Evolutionary conservation across 228 moss, liverwort and hornwort species (phyloP), one percentile per base, ranked within the genome.

Genomic region (Sphagnum magellanicum): DNA sequence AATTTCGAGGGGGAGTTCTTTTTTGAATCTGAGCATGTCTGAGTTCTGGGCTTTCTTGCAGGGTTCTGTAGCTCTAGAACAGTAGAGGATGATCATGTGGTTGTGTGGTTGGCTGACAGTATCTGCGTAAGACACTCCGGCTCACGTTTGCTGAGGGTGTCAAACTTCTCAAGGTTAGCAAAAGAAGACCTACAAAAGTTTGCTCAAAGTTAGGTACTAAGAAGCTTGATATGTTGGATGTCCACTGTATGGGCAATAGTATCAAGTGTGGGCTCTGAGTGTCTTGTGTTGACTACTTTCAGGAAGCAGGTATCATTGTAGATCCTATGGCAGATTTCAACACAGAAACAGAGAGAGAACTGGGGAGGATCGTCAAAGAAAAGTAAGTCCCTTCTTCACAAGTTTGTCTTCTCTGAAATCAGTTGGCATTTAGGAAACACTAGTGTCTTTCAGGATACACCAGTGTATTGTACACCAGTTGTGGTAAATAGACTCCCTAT

Each of bases 61-160:
- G 32, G 32, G 32, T 3, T 32, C 32, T 32, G 32, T 32, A 32
- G 32, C 32, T 32, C 32, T 32, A 3, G 32, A 32, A 32, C 1
- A 32, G 32, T 32, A 32, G 32, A 32, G 32, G 32, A 32, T 32
- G 32, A 32, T 32, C 3, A 32, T 32, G 32, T 32, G 32, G 16
- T 16, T 63, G 47, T 16, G 15, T 67, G 51, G 50, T 6, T 52
- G 63, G 52, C 7, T 68, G 77, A 60, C 89, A 97, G 91, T 97
- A 93, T 76, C 60, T 76, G 76, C 71, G 88, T 61, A 70, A 81
- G 66, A 90, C 91, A 48, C 70, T 97, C 53, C 81, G 91, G 66
- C 78, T 97, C 72, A 91, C 90, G 10, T 97, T 97, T 75, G 82
- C 88, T 17, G 97, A 97, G 65, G 97, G 97, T 48, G 81, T 97